phyloP scores from a whole-genome alignment of 2,329 filamentous ascomycete genomes.

The Curvularia hawaiiensis region DNA sequence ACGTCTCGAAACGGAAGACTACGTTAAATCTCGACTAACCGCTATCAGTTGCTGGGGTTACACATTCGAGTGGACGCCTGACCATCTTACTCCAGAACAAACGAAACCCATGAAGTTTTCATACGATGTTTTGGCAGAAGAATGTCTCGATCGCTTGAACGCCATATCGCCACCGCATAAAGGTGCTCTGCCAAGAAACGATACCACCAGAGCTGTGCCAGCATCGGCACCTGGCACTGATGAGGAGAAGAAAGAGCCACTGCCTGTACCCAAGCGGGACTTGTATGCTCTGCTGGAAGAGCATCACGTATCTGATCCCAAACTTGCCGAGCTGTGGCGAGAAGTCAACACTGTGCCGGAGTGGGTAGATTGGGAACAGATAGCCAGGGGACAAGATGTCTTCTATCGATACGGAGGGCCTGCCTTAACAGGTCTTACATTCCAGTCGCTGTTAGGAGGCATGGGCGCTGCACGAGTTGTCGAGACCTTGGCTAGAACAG shows the following conservation, averaged over 20 bases:
- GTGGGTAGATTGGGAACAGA: constrained; percentile 81
- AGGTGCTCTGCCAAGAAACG: constrained; percentile 47
- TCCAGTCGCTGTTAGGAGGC: constrained; percentile 69
- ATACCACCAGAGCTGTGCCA: constrained; percentile 37
- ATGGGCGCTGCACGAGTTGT: constrained; percentile 76
- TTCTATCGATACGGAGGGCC: constrained; percentile 78
- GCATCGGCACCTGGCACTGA: constrained; percentile 35
- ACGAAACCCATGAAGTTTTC: constrained; percentile 65
- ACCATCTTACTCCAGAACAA: constrained; percentile 66
- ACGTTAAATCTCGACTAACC: constrained; percentile 17
- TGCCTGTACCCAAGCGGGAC: constrained; percentile 56
- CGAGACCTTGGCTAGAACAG: constrained; percentile 74
- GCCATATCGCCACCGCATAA: constrained; percentile 59
- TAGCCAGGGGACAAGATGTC: constrained; percentile 74
- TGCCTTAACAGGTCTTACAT: constrained; percentile 66
- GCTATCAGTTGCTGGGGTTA: constrained; percentile 64
- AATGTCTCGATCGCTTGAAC: constrained; percentile 68
- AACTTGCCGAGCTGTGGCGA: constrained; percentile 65
- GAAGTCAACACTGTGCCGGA: constrained; percentile 70
- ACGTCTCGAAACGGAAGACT: constrained; percentile 29
- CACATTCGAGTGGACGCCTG: constrained; percentile 69
- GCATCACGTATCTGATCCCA: constrained; percentile 62
- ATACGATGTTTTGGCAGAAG: constrained; percentile 72
- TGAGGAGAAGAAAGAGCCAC: constrained; percentile 40
- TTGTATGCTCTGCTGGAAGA: constrained; percentile 67